Conservation (phyloP, 768 basidiomycete species). For the Kwoniella sp. region DNA sequence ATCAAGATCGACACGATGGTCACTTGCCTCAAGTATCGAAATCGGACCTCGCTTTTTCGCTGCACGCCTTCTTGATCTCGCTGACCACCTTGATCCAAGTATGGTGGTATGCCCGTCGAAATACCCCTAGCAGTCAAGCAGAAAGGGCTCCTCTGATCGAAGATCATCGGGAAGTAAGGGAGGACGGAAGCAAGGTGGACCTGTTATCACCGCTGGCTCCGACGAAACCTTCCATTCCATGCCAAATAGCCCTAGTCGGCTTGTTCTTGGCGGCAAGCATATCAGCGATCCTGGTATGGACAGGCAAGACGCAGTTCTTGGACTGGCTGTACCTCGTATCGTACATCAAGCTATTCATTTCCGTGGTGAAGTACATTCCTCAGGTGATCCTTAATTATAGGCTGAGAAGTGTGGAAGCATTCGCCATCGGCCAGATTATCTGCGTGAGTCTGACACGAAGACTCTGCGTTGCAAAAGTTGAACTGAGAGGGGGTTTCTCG, state of each 20-base stretch:
- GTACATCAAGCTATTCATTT: conserved; percentile 56
- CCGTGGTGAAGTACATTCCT: conserved; percentile 58
- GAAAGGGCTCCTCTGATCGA: conserved; percentile 9
- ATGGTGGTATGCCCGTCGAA: conserved; percentile 50
- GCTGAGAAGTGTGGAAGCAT: conserved; percentile 54
- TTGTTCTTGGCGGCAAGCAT: conserved; percentile 38
- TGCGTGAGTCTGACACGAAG: conserved; percentile 49
- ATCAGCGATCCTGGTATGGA: conserved; percentile 37
- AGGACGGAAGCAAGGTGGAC: not conserved
- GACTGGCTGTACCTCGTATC: conserved; percentile 54
- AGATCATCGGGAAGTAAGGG: not conserved
- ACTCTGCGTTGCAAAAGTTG: no score
- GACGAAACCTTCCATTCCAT: conserved; percentile 24
- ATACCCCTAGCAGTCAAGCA: not conserved
- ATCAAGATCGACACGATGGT: conserved; percentile 55
- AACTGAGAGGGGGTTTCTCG: no score
- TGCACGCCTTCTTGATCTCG: conserved; percentile 56
- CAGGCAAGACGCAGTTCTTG: conserved; percentile 37
- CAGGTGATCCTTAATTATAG: conserved; percentile 57
- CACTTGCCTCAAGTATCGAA: conserved; percentile 54
- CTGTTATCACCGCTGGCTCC: not conserved
- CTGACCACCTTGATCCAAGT: conserved; percentile 53
- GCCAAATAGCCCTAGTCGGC: conserved; percentile 36
- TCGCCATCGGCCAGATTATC: conserved; percentile 45
- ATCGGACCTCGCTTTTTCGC: conserved; percentile 58